Evolutionary conservation across 352 stramenopile species (phyloP), one percentile per base, ranked within the genome.

Genomic region (Globisporangium splendens): DNA sequence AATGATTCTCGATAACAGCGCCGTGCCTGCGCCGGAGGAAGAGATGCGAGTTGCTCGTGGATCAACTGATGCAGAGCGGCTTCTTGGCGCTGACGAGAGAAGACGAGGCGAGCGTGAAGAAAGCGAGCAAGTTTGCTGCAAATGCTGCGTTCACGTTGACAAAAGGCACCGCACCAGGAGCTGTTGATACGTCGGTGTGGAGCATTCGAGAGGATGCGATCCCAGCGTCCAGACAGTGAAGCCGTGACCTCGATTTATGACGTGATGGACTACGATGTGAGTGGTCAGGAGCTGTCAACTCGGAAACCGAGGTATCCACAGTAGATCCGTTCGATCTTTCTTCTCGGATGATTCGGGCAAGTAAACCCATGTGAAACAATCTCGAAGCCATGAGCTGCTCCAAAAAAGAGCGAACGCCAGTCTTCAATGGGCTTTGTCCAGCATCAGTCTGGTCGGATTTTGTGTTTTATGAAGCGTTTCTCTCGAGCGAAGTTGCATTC

Each of bases 171-270:
- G 10, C 14, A 8, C 2, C 14, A 43, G 8, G 10, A 17, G 1
- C 11, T 43, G 38, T 11, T 13, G 38, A 43, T 2, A 43, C 2
- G 41, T 63, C 57, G 2, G 56, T 60, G 20, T 68, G 56, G 55
- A 46, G 21, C 15, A 15, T 68, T n/a, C 51, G 43, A 14, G 61
- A 64, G 0, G 48, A 35, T 18, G 55, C 56, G 41, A 39, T 60
- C 39, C 22, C 44, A 14, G 61, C 55, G 13, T n/a, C n/a, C n/a
- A n/a, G n/a, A n/a, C n/a, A n/a, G 65, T 21, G 62, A 51, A 10
- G 61, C 69, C 8, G 61, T 77, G 8, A 73, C 70, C 43, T 84
- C 75, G 43, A 77, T 97, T 56, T 96, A 96, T 54, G 74, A 86
- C 22, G 61, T 96, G 28, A 63, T 59, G 8, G 88, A 96, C 46